Evolutionary conservation across 371 early-diverging fungal genomes (phyloP), one percentile per base, ranked within the genome.

Genomic region (Syncephalastrum monosporum): DNA sequence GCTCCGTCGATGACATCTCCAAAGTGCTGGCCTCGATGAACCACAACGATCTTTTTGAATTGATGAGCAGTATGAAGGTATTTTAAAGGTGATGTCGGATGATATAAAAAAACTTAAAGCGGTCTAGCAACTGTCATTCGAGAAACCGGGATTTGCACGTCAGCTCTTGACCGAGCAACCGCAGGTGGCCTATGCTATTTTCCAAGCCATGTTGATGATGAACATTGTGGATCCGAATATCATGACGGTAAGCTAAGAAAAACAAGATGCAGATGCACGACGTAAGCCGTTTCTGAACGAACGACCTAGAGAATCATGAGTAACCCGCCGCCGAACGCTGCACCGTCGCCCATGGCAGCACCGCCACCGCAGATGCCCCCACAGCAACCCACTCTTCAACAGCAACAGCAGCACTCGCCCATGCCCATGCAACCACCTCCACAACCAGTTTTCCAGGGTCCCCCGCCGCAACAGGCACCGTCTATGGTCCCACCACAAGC

Each of bases 181-280:
- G 38, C 93, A 91, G 58, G 78, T 94, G 2, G 81, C 91, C 15
- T 94, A 93, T 72, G 92, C 92, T 4, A 69, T 95, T 24, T 91
- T 94, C 65, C 94, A 94, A 63, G 86, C 89, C 8, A 80, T 95
- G 77, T 58, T 92, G 7, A 84, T 87, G 68, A 85, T 91, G 86
- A 89, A 91, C 53, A 72, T 93, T 33, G 87, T 95, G 16, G 94
- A 93, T 67, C 84, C 84, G n/a, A 75, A 73, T 27, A 77, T 87
- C 25, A 71, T 91, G 53, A 89, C 90, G 79, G 90, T 88, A 76
- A 51, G 10, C 2, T 33, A 33, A 33, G 38, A 14, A 6, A 43
- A 29, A 27, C n/a, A 3, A 15, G 5, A 27, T 51, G 51, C 27
- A 16, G 27, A 15, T 27, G 27, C 27, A 27, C 27, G 27, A 27